Conservation (phyloP, 257 asterid species). For the Phtheirospermum japonicum region DNA sequence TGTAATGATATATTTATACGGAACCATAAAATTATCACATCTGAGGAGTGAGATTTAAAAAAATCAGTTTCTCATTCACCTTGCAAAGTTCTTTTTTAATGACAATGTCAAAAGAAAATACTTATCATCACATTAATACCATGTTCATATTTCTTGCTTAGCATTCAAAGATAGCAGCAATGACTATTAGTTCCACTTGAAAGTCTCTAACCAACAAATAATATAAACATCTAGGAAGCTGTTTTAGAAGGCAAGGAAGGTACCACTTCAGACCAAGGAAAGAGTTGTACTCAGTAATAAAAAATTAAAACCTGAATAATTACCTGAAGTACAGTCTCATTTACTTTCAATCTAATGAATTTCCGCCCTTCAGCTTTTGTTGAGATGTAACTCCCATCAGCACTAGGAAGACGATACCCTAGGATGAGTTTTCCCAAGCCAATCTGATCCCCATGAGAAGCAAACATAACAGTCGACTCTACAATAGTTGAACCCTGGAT, state of each 20-base stretch:
- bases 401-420: slow-evolving; percentile 78
- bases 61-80: no score
- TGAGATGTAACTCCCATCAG: slow-evolving; percentile 87
- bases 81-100: no score
- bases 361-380: slow-evolving; percentile 93
- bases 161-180: slow-evolving; percentile 13
- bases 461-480: slow-evolving; percentile 90
- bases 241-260: slow-evolving; percentile 13
- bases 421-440: slow-evolving; percentile 81
- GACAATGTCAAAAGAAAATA: no score
- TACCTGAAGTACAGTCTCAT: slow-evolving; percentile 95
- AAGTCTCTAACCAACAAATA: slow-evolving; percentile 5
- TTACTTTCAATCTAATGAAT: slow-evolving; percentile 74
- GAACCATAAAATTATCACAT: no score
- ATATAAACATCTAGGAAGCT: slow-evolving; percentile 13
- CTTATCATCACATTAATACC: no score
- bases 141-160: no score
- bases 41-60: no score
- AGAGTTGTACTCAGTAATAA: slow-evolving; percentile 1
- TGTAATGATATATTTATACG: no score
- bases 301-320: slow-evolving; percentile 24
- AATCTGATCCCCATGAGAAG: slow-evolving; percentile 93
- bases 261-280: slow-evolving; percentile 3
- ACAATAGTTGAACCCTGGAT: slow-evolving; percentile 38
- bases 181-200: slow-evolving; percentile 12